These are phyloP conservation scores for Aspergillus coremiiformis DNA, from an alignment of 495 filamentous ascomycete genomes.

Conservation along the genomic window DNA sequence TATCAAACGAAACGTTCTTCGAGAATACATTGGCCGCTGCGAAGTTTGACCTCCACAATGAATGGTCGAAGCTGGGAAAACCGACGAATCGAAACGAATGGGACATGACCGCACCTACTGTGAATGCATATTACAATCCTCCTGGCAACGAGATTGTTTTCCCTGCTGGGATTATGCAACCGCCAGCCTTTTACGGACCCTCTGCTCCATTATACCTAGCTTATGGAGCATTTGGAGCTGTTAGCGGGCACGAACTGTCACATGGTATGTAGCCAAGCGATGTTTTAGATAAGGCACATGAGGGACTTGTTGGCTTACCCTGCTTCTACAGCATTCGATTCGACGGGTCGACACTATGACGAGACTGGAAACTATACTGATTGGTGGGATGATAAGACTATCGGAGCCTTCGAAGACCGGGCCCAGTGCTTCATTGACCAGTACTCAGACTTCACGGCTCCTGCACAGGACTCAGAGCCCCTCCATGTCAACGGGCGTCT, in stretches of 20 bases:
- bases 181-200: constrained; percentile 56
- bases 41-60: constrained; percentile 36
- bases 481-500: constrained; percentile 61
- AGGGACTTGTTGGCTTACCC: constrained; percentile 3
- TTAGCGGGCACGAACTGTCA: constrained; percentile 66
- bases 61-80: constrained; percentile 53
- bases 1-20: constrained; percentile 50
- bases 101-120: constrained; percentile 54
- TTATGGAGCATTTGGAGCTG: constrained; percentile 64
- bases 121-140: constrained; percentile 61
- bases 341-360: constrained; percentile 59
- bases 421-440: constrained; percentile 66
- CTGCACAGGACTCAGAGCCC: constrained; percentile 44
- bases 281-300: not conserved
- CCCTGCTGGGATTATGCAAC: constrained; percentile 67
- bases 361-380: constrained; percentile 57
- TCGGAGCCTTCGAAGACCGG: constrained; percentile 53
- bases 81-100: constrained; percentile 57
- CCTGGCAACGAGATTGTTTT: constrained; percentile 63
- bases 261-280: constrained; percentile 39
- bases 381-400: constrained; percentile 65
- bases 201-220: constrained; percentile 56
- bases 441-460: constrained; percentile 56
- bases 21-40: constrained; percentile 50
- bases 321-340: constrained; percentile 54